Evolutionary conservation across 371 early-diverging fungal species (phyloP), one percentile per base, ranked within the genome.

Genomic region (Mucor saturninus): DNA sequence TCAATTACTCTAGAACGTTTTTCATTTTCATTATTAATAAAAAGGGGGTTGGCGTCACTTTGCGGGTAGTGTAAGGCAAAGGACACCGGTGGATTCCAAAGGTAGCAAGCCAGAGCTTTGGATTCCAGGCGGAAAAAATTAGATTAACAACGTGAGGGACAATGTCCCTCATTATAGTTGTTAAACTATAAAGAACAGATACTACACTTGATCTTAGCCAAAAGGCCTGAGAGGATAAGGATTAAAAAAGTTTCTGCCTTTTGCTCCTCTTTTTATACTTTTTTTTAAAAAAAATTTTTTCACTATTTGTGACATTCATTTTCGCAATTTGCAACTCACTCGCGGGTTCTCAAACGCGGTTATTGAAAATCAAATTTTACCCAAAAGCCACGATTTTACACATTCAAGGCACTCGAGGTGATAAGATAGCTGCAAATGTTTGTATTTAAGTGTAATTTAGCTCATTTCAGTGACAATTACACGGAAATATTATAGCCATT

Each of bases 151-250:
- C 72, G 64, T 67, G 71, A 65, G 64, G 64, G 59, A 68, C 80
- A 57, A 68, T 80, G 81, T 71, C 58, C 62, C 73, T 64, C 75
- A 72, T 86, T 83, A 77, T 83, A 89, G 89, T 74, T 86, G 75
- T 89, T 84, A 89, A 79, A 81, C 89, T 89, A 83, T 83, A 84
- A 86, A 88, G 88, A 88, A 89, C 88, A 89, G 89, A 88, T 88
- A 89, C 88, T 89, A 88, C 88, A 88, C 89, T 89, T 89, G 88
- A 88, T 89, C 88, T 85, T 85, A 89, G 89, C 89, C 86, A 86
- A 83, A 77, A 83, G 86, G 86, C 86, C 83, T 85, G 87, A 89
- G 87, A 87, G 86, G 83, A 84, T 81, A 65, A 68, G 49, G 71
- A 67, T 57, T 64, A 43, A 68, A 35, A 50, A 40, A 45, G 43